These are phyloP conservation scores for Colletotrichum agaves DNA, from an alignment of 2,329 filamentous ascomycete species.

Conservation along the genomic window DNA sequence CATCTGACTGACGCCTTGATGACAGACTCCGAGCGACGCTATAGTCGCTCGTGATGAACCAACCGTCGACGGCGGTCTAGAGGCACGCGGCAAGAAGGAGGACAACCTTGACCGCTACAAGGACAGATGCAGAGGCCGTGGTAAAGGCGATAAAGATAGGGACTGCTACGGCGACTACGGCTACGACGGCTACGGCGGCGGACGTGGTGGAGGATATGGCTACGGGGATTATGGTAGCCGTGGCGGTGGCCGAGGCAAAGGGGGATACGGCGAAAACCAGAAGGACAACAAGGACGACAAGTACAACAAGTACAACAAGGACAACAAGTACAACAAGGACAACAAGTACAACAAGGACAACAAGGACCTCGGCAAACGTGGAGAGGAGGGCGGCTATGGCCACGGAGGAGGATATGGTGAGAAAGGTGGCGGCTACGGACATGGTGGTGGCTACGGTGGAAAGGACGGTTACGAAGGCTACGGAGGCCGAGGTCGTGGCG, in stretches of 20 bases:
- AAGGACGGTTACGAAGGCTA: not conserved
- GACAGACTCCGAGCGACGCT: not conserved
- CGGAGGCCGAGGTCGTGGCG: slow-evolving; percentile 1
- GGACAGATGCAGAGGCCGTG: not conserved
- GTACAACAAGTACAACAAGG: not conserved
- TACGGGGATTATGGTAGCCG: not conserved
- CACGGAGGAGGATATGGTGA: not conserved
- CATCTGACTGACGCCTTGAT: not conserved
- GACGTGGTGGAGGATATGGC: slow-evolving; percentile 1
- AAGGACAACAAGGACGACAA: not conserved
- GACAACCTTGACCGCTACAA: not conserved
- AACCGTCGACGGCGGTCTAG: not conserved
- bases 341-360: not conserved
- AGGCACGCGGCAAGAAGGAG: slow-evolving; percentile 7
- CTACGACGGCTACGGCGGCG: slow-evolving; percentile 1
- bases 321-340: not conserved
- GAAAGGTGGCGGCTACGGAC: not conserved
- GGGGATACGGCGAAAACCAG: not conserved
- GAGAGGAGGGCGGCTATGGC: not conserved
- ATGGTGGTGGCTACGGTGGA: not conserved
- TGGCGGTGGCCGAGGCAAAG: not conserved
- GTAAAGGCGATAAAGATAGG: not conserved
- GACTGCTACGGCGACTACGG: not conserved
- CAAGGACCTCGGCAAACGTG: not conserved
- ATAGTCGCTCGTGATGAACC: slow-evolving; percentile 2